Evolutionary conservation across 768 basidiomycete genomes (phyloP).

Genomic region (Hebeloma cylindrosporum): DNA sequence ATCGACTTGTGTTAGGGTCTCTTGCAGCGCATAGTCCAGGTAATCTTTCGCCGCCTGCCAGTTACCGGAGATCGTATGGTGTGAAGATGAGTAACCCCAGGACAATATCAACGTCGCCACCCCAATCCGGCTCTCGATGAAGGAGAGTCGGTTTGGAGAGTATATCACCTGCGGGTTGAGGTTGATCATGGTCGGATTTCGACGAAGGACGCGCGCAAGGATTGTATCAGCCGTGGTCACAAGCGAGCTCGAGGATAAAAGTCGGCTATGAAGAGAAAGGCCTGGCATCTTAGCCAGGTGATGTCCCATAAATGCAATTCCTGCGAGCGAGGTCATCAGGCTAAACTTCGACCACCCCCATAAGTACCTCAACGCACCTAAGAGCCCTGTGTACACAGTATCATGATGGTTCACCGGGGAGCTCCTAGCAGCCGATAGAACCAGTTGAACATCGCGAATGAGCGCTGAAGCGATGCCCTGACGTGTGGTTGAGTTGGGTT

Average conservation of each 20-base stretch:
- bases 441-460: slow-evolving; percentile 20
- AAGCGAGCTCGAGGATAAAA: slow-evolving; percentile 17
- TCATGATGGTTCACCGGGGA: slow-evolving; percentile 17
- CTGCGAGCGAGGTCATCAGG: slow-evolving; percentile 10
- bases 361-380: slow-evolving; percentile 10
- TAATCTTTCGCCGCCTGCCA: slow-evolving; percentile 24
- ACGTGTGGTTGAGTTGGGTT: no score
- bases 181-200: slow-evolving; percentile 9
- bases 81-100: slow-evolving; percentile 22
- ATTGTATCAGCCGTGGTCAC: slow-evolving; percentile 20
- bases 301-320: slow-evolving; percentile 28
- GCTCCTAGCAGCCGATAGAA: slow-evolving; percentile 21
- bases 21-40: slow-evolving; percentile 23
- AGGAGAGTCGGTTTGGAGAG: slow-evolving; percentile 26
- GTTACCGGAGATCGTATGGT: slow-evolving; percentile 20
- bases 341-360: neutral
- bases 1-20: slow-evolving; percentile 24
- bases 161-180: slow-evolving; percentile 13
- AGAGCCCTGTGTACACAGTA: slow-evolving; percentile 20
- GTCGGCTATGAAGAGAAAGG: slow-evolving; percentile 8
- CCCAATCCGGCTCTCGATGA: slow-evolving; percentile 43
- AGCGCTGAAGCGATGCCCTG: slow-evolving; percentile 27
- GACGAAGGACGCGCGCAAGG: slow-evolving; percentile 20
- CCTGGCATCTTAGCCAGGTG: slow-evolving; percentile 19
- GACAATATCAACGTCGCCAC: slow-evolving; percentile 36